phyloP scores from a whole-genome alignment of 2,329 filamentous ascomycete genomes.

The Penicillium hesseltinei region DNA sequence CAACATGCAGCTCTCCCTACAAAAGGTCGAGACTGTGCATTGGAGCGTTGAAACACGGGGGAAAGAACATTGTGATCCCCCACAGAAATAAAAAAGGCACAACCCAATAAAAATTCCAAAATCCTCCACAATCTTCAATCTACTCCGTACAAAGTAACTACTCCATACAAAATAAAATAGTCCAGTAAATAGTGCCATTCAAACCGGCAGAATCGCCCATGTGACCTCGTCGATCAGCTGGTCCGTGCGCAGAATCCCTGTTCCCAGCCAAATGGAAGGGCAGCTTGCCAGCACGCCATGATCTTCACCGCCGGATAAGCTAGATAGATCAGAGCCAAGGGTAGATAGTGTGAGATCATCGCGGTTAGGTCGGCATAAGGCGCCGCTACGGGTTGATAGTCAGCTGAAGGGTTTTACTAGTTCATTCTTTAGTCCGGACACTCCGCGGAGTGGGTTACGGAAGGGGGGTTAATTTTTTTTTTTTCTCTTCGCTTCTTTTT shows the following conservation, averaged over 20 bases:
- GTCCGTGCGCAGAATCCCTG: background rate
- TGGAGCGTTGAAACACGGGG: conserved; percentile 8
- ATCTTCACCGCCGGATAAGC: conserved; percentile 20
- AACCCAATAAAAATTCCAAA: conserved; percentile 2
- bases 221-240: conserved; percentile 21
- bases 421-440: background rate
- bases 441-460: background rate
- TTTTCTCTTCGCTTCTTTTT: conserved; percentile 6
- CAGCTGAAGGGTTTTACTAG: conserved; percentile 5
- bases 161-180: background rate
- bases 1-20: conserved; percentile 19
- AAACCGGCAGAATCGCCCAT: conserved; percentile 15
- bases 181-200: background rate
- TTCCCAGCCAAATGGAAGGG: background rate
- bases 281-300: conserved; percentile 7
- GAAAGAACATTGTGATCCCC: conserved; percentile 4
- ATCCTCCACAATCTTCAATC: background rate
- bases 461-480: background rate
- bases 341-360: conserved; percentile 19
- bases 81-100: background rate
- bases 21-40: conserved; percentile 22
- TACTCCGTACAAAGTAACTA: background rate
- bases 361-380: conserved; percentile 26
- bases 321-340: conserved; percentile 18
- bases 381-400: conserved; percentile 11